Conservation (phyloP, 345 rosid species). For the Aquilaria sinensis region DNA sequence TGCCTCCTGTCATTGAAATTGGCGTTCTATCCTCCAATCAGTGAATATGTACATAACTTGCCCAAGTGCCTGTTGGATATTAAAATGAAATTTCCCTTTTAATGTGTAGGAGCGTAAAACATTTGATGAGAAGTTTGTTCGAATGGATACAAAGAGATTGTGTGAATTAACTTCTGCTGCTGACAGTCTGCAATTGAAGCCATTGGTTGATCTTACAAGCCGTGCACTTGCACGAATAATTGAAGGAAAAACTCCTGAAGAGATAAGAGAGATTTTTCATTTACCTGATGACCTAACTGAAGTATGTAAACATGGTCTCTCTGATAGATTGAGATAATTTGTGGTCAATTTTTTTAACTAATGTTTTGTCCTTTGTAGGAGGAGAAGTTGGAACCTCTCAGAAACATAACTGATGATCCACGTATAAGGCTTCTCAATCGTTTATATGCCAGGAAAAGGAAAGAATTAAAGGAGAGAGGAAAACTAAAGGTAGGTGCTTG, state of each 20-base stretch:
- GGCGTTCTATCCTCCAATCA: neutral
- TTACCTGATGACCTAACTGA: constrained; percentile 70
- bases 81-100: constrained; percentile 8
- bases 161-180: constrained; percentile 82
- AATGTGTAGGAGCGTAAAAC: constrained; percentile 47
- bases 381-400: constrained; percentile 69
- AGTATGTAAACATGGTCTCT: constrained; percentile 20
- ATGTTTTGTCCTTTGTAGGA: constrained; percentile 31
- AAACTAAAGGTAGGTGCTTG: constrained; percentile 39
- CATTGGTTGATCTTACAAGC: constrained; percentile 70
- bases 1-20: neutral
- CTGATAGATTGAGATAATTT: neutral
- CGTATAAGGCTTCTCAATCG: constrained; percentile 61
- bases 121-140: constrained; percentile 58
- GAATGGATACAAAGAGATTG: constrained; percentile 60
- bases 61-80: neutral
- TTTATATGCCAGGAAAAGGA: constrained; percentile 60
- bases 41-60: neutral
- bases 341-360: constrained; percentile 14
- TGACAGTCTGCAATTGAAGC: constrained; percentile 65
- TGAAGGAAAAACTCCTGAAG: constrained; percentile 75
- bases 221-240: constrained; percentile 71
- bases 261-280: constrained; percentile 67
- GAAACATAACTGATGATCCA: constrained; percentile 55
- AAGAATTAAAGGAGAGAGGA: constrained; percentile 54